A percentile compares a stretch with the other conserved stretches of the same genome.
phyloP scores from a whole-genome alignment of 352 stramenopile genomes.

The Globisporangium cederbergense region DNA sequence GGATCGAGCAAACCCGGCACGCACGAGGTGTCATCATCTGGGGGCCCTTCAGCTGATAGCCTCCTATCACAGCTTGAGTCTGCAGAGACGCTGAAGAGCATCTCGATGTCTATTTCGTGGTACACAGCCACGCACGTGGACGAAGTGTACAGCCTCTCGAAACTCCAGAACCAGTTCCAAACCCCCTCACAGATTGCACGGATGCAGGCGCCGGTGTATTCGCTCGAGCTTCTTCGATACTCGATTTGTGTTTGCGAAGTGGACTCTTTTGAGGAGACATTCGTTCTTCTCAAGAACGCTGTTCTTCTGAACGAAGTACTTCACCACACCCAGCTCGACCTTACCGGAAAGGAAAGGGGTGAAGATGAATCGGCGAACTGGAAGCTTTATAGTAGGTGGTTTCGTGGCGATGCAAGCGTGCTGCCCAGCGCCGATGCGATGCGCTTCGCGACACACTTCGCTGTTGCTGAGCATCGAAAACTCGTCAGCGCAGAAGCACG shows the following conservation, averaged over 20 bases:
- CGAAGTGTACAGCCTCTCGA: slow-evolving; percentile 35
- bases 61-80: slow-evolving; percentile 3
- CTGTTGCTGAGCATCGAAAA: slow-evolving; percentile 51
- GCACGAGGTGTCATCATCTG: neutral
- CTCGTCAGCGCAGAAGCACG: slow-evolving; percentile 13
- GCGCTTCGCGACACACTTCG: slow-evolving; percentile 54
- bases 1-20: neutral
- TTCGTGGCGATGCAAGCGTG: slow-evolving; percentile 49
- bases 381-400: slow-evolving; percentile 54
- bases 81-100: slow-evolving; percentile 37
- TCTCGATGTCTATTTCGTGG: slow-evolving; percentile 55
- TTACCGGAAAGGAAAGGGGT: neutral
- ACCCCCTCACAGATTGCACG: slow-evolving; percentile 31
- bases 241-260: slow-evolving; percentile 59
- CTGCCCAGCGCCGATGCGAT: slow-evolving; percentile 50
- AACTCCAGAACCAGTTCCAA: slow-evolving; percentile 12
- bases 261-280: slow-evolving; percentile 51
- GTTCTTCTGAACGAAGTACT: slow-evolving; percentile 52
- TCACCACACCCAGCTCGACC: slow-evolving; percentile 36
- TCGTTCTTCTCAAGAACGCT: slow-evolving; percentile 58
- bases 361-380: slow-evolving; percentile 12
- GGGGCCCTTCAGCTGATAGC: neutral
- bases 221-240: slow-evolving; percentile 57
- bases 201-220: slow-evolving; percentile 50
- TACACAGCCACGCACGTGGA: slow-evolving; percentile 58